These are phyloP conservation scores for Pleurotus tuoliensis DNA, from an alignment of 768 basidiomycete species.

Conservation along the genomic window DNA sequence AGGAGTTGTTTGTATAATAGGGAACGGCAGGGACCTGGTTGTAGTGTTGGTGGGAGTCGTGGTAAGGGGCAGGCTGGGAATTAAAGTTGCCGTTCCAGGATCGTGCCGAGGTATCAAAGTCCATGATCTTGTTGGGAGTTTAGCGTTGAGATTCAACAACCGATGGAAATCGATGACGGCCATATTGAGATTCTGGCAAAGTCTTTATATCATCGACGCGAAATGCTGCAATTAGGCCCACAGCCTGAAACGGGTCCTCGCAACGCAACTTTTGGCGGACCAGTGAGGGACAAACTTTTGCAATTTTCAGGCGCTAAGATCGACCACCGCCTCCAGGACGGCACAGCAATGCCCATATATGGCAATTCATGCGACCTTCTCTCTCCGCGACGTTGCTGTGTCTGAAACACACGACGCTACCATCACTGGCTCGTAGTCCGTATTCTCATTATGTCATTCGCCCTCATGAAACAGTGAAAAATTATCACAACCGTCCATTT, in stretches of 20 bases:
- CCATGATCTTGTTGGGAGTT: not conserved
- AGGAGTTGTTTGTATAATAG: not conserved
- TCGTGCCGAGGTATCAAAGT: slow-evolving; percentile 3
- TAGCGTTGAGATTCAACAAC: slow-evolving; percentile 10
- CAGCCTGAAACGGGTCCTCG: slow-evolving; percentile 4
- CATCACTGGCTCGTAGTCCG: not conserved
- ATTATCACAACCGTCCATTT: not conserved
- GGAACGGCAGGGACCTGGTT: not conserved
- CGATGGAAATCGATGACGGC: not conserved
- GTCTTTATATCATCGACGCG: not conserved
- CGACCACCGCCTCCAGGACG: not conserved
- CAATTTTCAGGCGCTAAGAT: not conserved
- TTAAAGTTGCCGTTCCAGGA: slow-evolving; percentile 3
- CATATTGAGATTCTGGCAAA: not conserved
- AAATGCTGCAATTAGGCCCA: not conserved
- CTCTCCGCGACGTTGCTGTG: slow-evolving; percentile 4
- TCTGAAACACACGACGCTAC: slow-evolving; percentile 7
- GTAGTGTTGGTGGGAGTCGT: not conserved
- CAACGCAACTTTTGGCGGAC: slow-evolving; percentile 4
- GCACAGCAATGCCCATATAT: slow-evolving; percentile 1
- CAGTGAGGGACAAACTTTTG: not conserved
- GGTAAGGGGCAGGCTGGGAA: slow-evolving; percentile 6
- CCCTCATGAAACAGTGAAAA: not conserved
- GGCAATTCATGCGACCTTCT: not conserved
- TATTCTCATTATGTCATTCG: slow-evolving; percentile 4